phyloP scores from a whole-genome alignment of 345 rosid genomes.

The Syzygium aqueum region DNA sequence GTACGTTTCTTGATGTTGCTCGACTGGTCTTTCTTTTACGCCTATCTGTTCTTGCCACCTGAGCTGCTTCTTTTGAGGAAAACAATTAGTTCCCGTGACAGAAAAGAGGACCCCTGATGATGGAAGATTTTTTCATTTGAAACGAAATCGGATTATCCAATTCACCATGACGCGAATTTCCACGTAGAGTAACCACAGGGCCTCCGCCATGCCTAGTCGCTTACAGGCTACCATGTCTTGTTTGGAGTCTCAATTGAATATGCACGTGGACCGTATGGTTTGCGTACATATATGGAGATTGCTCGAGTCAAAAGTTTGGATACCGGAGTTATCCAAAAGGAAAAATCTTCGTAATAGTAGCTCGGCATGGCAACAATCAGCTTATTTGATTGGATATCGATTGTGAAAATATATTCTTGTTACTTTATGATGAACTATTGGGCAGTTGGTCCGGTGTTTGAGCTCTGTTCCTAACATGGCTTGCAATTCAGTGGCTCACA shows the following conservation, averaged over 20 bases:
- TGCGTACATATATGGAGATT: neutral
- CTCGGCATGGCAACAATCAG: neutral
- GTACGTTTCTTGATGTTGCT: neutral
- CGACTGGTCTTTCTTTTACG: neutral
- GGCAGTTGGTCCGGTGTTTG: neutral
- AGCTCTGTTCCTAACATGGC: neutral
- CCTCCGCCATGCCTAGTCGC: neutral
- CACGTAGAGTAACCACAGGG: neutral
- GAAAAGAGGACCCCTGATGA: neutral
- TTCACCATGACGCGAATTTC: neutral
- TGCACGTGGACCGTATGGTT: neutral
- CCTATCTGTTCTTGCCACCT: neutral
- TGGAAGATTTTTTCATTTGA: neutral
- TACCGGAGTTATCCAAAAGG: neutral
- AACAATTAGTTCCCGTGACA: neutral
- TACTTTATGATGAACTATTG: neutral
- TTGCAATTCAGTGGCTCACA: slow-evolving; percentile 47
- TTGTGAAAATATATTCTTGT: neutral
- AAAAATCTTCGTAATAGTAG: neutral
- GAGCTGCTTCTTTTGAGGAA: neutral
- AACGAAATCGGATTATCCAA: neutral
- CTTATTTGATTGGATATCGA: neutral
- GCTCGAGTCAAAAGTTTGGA: neutral
- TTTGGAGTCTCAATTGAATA: neutral
- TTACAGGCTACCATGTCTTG: neutral